Conservation (phyloP, 1,139 yeast species). For the Suhomyces bolitotheri region DNA sequence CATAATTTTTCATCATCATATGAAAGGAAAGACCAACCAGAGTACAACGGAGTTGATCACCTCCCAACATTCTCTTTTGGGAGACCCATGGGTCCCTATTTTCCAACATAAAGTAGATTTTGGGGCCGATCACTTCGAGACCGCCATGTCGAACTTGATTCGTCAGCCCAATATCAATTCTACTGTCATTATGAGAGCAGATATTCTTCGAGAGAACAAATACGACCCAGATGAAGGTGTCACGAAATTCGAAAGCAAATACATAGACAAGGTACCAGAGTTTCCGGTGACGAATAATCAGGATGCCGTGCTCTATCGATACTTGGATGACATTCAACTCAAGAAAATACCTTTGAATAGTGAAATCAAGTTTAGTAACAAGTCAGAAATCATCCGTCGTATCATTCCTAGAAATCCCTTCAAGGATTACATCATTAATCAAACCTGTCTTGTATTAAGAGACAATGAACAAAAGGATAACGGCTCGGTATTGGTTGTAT, state of each 20-base stretch:
- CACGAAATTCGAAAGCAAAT: conserved; percentile 34
- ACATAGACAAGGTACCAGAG: conserved; percentile 34
- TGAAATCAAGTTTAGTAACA: conserved; percentile 34
- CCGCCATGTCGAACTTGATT: conserved; percentile 79
- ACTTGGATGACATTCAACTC: conserved; percentile 58
- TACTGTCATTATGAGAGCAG: conserved; percentile 87
- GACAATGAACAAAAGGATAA: conserved; percentile 23
- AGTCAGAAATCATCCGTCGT: conserved; percentile 65
- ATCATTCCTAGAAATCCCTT: conserved; percentile 88
- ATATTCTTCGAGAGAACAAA: conserved; percentile 60
- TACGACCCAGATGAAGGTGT: conserved; percentile 43
- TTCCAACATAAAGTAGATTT: conserved; percentile 48
- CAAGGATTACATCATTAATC: conserved; percentile 80
- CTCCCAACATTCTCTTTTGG: conserved; percentile 46
- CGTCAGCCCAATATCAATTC: conserved; percentile 90
- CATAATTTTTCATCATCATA: too few species aligned
- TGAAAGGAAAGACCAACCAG: not conserved
- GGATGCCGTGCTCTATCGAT: conserved; percentile 42
- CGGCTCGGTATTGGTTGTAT: conserved; percentile 56
- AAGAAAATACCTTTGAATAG: conserved; percentile 44
- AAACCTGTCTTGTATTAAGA: conserved; percentile 64
- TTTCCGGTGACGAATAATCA: conserved; percentile 30
- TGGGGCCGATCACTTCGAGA: conserved; percentile 56
- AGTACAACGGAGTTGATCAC: conserved; percentile 5
- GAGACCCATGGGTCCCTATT: conserved; percentile 66